phyloP scores from a whole-genome alignment of 768 basidiomycete species.

The Termitomyces sp. region DNA sequence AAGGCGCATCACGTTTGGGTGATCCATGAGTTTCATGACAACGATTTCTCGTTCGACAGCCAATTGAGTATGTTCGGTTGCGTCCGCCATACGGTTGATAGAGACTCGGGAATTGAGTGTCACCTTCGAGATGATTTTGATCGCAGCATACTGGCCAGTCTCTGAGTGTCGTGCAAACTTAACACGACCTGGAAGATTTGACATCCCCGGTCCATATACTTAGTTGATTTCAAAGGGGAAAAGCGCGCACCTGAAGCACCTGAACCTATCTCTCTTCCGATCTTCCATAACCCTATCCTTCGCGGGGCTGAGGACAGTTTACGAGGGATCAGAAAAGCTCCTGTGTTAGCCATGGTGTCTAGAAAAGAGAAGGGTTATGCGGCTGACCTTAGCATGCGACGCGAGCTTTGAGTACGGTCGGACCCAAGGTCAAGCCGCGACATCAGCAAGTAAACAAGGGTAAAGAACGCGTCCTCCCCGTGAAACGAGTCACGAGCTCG shows the following conservation, averaged over 20 bases:
- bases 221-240: background rate
- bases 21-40: slow-evolving; percentile 95
- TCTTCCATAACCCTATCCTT: slow-evolving; percentile 79
- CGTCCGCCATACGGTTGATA: slow-evolving; percentile 65
- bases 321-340: slow-evolving; percentile 25
- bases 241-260: slow-evolving; percentile 66
- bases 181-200: slow-evolving; percentile 66
- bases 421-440: background rate
- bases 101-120: slow-evolving; percentile 66
- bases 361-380: slow-evolving; percentile 14
- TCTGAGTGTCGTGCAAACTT: slow-evolving; percentile 85
- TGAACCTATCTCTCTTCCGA: slow-evolving; percentile 81
- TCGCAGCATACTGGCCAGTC: slow-evolving; percentile 86
- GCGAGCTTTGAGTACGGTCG: background rate
- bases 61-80: slow-evolving; percentile 74
- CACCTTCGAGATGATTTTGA: slow-evolving; percentile 90
- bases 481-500: slow-evolving; percentile 20
- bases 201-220: background rate
- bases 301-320: slow-evolving; percentile 40
- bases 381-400: slow-evolving; percentile 17
- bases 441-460: slow-evolving; percentile 23
- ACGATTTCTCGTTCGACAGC: slow-evolving; percentile 93
- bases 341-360: slow-evolving; percentile 27
- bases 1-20: slow-evolving; percentile 91
- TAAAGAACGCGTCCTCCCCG: slow-evolving; percentile 34